These are phyloP conservation scores for Camelina neglecta DNA, from an alignment of 345 rosid species.

Conservation along the genomic window DNA sequence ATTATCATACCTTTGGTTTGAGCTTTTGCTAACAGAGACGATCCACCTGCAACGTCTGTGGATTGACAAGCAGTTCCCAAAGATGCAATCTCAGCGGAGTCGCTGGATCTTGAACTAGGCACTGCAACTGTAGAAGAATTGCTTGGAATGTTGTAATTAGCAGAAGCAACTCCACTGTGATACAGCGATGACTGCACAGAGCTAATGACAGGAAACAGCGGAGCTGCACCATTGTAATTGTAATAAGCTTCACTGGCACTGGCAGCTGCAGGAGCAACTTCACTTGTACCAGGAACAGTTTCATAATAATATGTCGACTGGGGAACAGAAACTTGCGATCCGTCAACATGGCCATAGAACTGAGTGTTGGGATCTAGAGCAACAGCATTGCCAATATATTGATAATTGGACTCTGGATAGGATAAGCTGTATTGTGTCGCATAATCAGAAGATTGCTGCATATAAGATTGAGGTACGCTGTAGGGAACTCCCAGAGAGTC, in stretches of 20 bases:
- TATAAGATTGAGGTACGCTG: slow-evolving; percentile 49
- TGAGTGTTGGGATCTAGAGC: slow-evolving; percentile 49
- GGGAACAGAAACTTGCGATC: slow-evolving; percentile 62
- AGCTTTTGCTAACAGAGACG: slow-evolving; percentile 53
- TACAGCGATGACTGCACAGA: slow-evolving; percentile 51
- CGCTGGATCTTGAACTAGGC: slow-evolving; percentile 43
- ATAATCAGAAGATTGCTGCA: slow-evolving; percentile 59
- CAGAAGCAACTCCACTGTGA: slow-evolving; percentile 49
- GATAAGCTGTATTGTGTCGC: slow-evolving; percentile 56
- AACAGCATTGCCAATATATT: slow-evolving; percentile 58
- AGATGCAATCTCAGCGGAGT: slow-evolving; percentile 42
- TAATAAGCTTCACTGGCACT: slow-evolving; percentile 63
- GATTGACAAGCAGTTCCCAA: slow-evolving; percentile 47
- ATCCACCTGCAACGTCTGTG: slow-evolving; percentile 41
- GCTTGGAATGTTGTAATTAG: slow-evolving; percentile 43
- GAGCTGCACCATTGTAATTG: slow-evolving; percentile 55
- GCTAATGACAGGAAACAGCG: slow-evolving; percentile 52
- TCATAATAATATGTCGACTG: slow-evolving; percentile 65
- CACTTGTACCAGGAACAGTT: slow-evolving; percentile 61
- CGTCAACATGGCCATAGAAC: slow-evolving; percentile 71
- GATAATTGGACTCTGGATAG: slow-evolving; percentile 59
- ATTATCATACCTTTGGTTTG: slow-evolving; percentile 73
- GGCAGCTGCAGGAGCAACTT: slow-evolving; percentile 55
- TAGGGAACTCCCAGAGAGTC: slow-evolving; percentile 68
- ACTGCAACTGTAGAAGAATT: slow-evolving; percentile 41